Percentiles rank a stretch among this genome's conserved stretches.
Conservation (phyloP, 768 basidiomycete genomes). For the Russula virescens region DNA sequence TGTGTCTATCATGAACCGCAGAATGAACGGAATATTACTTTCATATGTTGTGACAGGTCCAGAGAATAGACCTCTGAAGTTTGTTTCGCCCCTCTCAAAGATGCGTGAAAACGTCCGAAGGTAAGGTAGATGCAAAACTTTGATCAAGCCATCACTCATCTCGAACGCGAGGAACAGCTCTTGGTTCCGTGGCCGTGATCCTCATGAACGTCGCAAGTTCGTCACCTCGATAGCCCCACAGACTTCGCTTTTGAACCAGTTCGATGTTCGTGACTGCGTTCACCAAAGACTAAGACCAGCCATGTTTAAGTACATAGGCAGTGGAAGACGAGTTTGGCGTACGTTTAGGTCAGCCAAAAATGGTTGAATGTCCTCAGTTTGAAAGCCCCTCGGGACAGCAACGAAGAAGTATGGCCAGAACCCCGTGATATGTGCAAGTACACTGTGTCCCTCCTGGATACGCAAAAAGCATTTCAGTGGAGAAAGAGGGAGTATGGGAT, state of each 20-base stretch:
- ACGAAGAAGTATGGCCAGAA: conserved; percentile 95
- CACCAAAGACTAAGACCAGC: conserved; percentile 3
- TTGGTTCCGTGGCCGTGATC: conserved; percentile 68
- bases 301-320: not conserved
- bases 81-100: conserved; percentile 51
- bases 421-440: conserved; percentile 73
- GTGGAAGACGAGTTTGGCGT: conserved; percentile 28
- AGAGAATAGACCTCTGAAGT: conserved; percentile 42
- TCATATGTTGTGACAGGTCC: conserved; percentile 69
- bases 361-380: conserved; percentile 54
- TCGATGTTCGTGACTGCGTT: conserved; percentile 48
- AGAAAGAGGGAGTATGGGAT: not conserved
- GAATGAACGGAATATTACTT: conserved; percentile 85
- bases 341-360: conserved; percentile 76
- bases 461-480: not conserved
- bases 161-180: conserved; percentile 79
- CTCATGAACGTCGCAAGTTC: conserved; percentile 78
- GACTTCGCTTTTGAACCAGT: conserved; percentile 57
- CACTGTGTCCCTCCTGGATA: conserved; percentile 75
- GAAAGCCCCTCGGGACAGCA: conserved; percentile 79
- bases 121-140: conserved; percentile 4
- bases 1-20: conserved; percentile 98
- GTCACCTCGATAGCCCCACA: conserved; percentile 90
- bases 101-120: conserved; percentile 32
- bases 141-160: conserved; percentile 56